A percentile compares a stretch with the other conserved stretches of the same genome.
Conservation (phyloP, 345 rosid species). For the Brassica rapa region DNA sequence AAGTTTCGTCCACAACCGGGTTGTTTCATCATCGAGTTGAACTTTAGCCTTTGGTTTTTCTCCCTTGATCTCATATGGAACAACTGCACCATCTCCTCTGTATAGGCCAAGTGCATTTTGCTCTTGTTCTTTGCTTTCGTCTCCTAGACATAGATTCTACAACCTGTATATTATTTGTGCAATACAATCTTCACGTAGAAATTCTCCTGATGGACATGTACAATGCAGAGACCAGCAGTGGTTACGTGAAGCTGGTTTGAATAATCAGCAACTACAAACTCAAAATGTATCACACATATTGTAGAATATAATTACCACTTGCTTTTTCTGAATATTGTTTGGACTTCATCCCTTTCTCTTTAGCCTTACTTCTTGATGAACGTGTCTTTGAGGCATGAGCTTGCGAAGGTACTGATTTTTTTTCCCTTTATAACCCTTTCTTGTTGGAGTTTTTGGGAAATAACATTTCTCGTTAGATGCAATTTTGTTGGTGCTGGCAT, state of each 20-base stretch:
- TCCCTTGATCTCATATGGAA: constrained; percentile 62
- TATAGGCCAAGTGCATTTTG: constrained; percentile 67
- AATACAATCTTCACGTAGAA: constrained; percentile 32
- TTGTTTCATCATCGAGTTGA: constrained; percentile 84
- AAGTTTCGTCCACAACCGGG: constrained; percentile 66
- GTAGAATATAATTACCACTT: constrained; percentile 47
- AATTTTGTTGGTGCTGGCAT: background rate
- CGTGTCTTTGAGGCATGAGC: constrained; percentile 8
- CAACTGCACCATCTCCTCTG: constrained; percentile 57
- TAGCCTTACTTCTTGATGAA: constrained; percentile 39
- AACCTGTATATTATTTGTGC: constrained; percentile 48
- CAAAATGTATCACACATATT: constrained; percentile 19
- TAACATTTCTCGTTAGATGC: background rate
- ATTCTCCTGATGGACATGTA: constrained; percentile 45
- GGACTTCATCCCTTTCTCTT: constrained; percentile 35
- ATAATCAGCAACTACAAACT: constrained; percentile 29
- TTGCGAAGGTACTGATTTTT: no score
- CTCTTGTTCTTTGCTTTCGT: constrained; percentile 39
- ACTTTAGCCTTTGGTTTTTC: constrained; percentile 76
- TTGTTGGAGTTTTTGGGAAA: constrained; percentile 38
- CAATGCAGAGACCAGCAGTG: background rate
- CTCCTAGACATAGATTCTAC: background rate
- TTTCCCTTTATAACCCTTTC: no score
- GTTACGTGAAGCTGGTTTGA: constrained; percentile 15
- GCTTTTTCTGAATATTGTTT: constrained; percentile 32